Conservation (phyloP, 306 rosid genomes). For the Herpetospermum pedunculosum region DNA sequence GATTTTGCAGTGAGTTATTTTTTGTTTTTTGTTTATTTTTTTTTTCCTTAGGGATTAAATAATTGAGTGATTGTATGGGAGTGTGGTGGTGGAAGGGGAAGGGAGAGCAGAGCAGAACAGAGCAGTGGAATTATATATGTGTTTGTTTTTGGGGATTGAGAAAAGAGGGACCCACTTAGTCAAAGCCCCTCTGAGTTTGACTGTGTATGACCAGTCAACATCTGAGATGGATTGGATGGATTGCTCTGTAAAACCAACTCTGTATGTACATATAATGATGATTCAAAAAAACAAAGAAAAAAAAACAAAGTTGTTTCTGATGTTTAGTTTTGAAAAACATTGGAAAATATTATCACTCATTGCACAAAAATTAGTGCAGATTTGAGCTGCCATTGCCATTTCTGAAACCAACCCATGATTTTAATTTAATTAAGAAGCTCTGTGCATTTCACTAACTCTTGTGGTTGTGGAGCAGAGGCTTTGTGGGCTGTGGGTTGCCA, state of each 20-base stretch:
- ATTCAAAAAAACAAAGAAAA: not conserved
- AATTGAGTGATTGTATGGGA: not conserved
- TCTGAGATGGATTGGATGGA: not conserved
- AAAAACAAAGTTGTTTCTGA: not conserved
- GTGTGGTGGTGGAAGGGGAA: not conserved
- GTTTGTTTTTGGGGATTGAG: constrained; percentile 10
- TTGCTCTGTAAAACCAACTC: constrained; percentile 2
- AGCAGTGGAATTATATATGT: not conserved
- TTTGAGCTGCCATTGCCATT: too few species aligned
- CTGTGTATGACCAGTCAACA: constrained; percentile 10
- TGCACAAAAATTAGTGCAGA: too few species aligned
- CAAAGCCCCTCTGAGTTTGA: not conserved
- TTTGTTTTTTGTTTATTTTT: not conserved
- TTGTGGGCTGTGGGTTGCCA: not conserved
- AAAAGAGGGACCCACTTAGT: constrained; percentile 6
- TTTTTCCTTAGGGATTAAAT: not conserved
- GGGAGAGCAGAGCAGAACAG: not conserved
- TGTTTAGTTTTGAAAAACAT: not conserved
- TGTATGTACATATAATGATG: constrained; percentile 5
- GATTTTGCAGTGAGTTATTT: not conserved
- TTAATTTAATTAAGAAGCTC: not conserved
- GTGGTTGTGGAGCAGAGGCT: too few species aligned
- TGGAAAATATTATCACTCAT: not conserved
- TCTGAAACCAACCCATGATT: too few species aligned
- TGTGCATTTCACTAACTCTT: not conserved